Evolutionary conservation across 345 rosid genomes (phyloP), one percentile per base, ranked within the genome.

Genomic region (Raphanus raphanistrum): DNA sequence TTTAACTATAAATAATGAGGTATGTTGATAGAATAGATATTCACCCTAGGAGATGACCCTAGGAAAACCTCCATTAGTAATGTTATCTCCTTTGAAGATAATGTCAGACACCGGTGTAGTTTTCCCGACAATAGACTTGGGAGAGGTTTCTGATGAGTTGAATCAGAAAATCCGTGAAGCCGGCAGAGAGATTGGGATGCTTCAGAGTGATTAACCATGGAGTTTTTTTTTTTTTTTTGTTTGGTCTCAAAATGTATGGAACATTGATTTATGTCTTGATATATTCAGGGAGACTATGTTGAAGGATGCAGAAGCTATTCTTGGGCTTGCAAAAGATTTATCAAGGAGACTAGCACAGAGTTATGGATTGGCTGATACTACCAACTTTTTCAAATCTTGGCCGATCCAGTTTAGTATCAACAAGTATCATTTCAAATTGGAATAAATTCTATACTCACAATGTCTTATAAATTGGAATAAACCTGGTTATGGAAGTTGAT

Each of bases 161-260:
- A 82, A 84, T 43, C 81, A 89, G 66, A 87, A 87, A 76, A 63
- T 79, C 63, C 79, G 79, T 55, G 84, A 80, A 79, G 93, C 92
- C 1, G 76, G 94, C 17, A n/a, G 92, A 89, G 82, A 84, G 83
- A 17, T 86, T 86, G 93, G 97, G 97, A 10, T 92, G 97, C 81
- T 92, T 92, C 84, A 84, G 94, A 81, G 16, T 92, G 8, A 83
- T 86, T 5, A 90, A 94, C 82, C 97, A 94, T 82, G 78, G 75
- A 16, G 74, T 94, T 29, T 82, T 90, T 0, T 25, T 15, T 21
- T 50, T n/a, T 3, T 36, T 9, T 13, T 26, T 48, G 16, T 3
- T 48, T 48, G 55, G 55, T 50, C 21, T 50, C 21, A 50, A n/a
- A 25, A 25, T 17, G 63, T 25, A 77, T 71, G 59, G 55, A 25